Evolutionary conservation across 1,139 yeast species (phyloP).

Genomic region (Yamadazyma mexicana): DNA sequence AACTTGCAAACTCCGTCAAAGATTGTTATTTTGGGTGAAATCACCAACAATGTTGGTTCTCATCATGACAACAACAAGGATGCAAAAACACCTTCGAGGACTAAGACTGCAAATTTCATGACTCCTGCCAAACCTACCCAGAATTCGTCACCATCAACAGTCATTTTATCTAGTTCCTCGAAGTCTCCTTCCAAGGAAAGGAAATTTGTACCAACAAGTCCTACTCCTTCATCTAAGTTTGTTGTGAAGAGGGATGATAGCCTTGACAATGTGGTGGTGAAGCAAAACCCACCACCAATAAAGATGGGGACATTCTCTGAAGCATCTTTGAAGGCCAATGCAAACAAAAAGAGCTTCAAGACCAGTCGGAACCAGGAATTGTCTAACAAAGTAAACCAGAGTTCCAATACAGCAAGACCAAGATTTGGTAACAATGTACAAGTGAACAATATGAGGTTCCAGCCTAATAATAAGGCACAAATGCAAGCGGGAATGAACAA

Average conservation of each 20-base stretch:
- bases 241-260: conserved; percentile 12
- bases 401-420: neutral
- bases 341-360: conserved; percentile 2
- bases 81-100: conserved; percentile 10
- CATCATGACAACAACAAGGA: conserved; percentile 13
- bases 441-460: conserved; percentile 16
- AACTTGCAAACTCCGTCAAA: conserved; percentile 35
- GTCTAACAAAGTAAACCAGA: neutral
- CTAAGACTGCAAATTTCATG: conserved; percentile 13
- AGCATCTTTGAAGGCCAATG: conserved; percentile 6
- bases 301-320: conserved; percentile 48
- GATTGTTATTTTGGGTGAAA: conserved; percentile 26
- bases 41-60: conserved; percentile 18
- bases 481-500: conserved; percentile 50
- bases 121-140: conserved; percentile 28
- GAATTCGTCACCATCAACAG: conserved; percentile 34
- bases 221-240: conserved; percentile 32
- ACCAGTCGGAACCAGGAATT: neutral
- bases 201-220: conserved; percentile 31
- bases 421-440: conserved; percentile 10
- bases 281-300: neutral
- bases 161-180: conserved; percentile 25
- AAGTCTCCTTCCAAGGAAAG: conserved; percentile 14
- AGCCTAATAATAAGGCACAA: conserved; percentile 25
- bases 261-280: conserved; percentile 10